A percentile compares a stretch with the other conserved stretches of the same genome.
These are phyloP conservation scores for Globisporangium perplexum DNA, from an alignment of 352 stramenopile genomes.

Conservation along the genomic window DNA sequence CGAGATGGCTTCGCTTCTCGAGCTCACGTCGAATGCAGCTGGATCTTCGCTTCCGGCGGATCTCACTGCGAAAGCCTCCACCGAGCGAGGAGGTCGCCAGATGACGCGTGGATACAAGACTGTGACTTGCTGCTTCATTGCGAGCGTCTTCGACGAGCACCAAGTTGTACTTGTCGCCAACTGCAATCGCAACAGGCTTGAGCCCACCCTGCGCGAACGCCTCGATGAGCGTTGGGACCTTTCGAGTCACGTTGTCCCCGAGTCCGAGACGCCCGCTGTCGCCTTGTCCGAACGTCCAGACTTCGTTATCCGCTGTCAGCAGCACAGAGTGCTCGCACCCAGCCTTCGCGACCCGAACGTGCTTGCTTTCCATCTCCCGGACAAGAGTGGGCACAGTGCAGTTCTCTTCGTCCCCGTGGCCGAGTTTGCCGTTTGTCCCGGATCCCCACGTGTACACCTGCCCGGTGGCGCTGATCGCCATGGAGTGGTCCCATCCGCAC, in stretches of 20 bases:
- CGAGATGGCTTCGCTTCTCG: constrained; percentile 1
- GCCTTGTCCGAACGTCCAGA: constrained; percentile 80
- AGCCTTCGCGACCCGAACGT: constrained; percentile 63
- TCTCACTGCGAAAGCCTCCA: not conserved
- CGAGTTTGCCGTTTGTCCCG: constrained; percentile 76
- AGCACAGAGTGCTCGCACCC: constrained; percentile 77
- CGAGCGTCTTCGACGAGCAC: constrained; percentile 46
- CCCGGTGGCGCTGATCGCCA: constrained; percentile 54
- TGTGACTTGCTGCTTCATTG: not conserved
- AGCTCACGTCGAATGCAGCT: constrained; percentile 4
- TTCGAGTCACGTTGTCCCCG: constrained; percentile 58
- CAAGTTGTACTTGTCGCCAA: constrained; percentile 86
- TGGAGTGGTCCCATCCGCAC: constrained; percentile 81
- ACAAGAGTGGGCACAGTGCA: constrained; percentile 58
- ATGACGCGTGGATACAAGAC: not conserved
- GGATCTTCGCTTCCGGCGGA: constrained; percentile 4
- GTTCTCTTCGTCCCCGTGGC: constrained; percentile 78
- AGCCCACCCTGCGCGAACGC: constrained; percentile 40
- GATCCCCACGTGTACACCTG: constrained; percentile 76
- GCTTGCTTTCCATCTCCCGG: constrained; percentile 34
- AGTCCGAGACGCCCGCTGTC: constrained; percentile 76
- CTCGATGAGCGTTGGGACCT: constrained; percentile 54
- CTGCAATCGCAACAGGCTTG: constrained; percentile 65
- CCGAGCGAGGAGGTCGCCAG: not conserved
- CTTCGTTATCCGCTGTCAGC: constrained; percentile 45